Evolutionary conservation across 768 basidiomycete species (phyloP).

Genomic region (Tulasnella sp.): DNA sequence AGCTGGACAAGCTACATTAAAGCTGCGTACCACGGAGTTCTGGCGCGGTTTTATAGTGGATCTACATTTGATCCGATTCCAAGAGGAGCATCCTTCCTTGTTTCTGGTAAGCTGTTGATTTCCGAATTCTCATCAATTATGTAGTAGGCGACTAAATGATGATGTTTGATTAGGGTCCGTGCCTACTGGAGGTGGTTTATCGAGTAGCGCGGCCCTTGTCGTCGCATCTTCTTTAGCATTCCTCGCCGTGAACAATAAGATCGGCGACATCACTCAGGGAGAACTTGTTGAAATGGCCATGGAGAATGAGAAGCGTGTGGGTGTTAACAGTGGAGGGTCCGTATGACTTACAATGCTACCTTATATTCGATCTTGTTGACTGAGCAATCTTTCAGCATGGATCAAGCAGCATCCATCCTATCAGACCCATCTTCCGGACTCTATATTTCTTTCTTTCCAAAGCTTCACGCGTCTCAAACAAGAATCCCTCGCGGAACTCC

Average conservation of each 20-base stretch:
- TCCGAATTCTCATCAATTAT: not conserved
- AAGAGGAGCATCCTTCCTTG: slow-evolving; percentile 54
- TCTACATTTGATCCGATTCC: slow-evolving; percentile 26
- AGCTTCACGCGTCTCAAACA: slow-evolving; percentile 50
- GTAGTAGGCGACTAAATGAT: too few relatives aligned
- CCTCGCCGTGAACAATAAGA: slow-evolving; percentile 60
- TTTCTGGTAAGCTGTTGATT: slow-evolving; percentile 42
- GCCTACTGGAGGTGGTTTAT: slow-evolving; percentile 75
- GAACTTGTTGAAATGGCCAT: slow-evolving; percentile 67
- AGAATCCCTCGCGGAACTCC: slow-evolving; percentile 38
- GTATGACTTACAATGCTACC: slow-evolving; percentile 20
- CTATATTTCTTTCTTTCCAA: slow-evolving; percentile 72
- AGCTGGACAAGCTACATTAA: slow-evolving; percentile 85
- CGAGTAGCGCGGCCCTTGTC: slow-evolving; percentile 82
- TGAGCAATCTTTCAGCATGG: slow-evolving; percentile 43
- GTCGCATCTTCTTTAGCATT: slow-evolving; percentile 76
- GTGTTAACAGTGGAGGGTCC: slow-evolving; percentile 69
- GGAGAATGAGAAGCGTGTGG: slow-evolving; percentile 74
- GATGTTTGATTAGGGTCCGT: slow-evolving; percentile 30
- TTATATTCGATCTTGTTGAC: not conserved
- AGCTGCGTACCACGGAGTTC: slow-evolving; percentile 64
- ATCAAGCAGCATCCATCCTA: slow-evolving; percentile 82
- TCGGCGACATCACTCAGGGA: slow-evolving; percentile 43
- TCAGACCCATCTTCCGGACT: slow-evolving; percentile 55
- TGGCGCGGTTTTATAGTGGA: slow-evolving; percentile 9